Evolutionary conservation across 2,329 filamentous ascomycete species (phyloP), one percentile per base, ranked within the genome.

Genomic region (Scedosporium aurantiacum): DNA sequence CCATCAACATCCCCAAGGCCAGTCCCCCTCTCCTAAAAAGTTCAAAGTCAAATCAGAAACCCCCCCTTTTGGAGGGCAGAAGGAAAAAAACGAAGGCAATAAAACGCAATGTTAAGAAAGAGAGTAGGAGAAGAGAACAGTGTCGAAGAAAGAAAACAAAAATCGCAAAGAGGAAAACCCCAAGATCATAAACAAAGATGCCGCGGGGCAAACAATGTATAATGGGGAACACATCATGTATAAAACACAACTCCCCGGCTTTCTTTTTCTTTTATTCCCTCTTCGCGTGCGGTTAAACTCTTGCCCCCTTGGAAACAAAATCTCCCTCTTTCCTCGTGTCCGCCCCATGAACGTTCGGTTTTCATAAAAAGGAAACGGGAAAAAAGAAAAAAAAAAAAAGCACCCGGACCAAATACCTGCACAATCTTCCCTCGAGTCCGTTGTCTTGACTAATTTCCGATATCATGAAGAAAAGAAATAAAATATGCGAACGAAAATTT

Each of bases 21-120:
- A 23, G 10, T 8, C 14, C 21, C 50, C 5, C 14, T 37, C 32
- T 7, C 16, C 16, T 5, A 55, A 55, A 27, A n/a, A 28, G 7
- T 10, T 23, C 4, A 2, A 28, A 28, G n/a, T 32, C 5, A 47
- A 23, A 50, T 14, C 43, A 50, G 45, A 50, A 27, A 4, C 57
- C 58, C 56, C 40, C 27, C 10, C 16, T 6, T n/a, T n/a, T 23
- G 45, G 45, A 41, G 37, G 5, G 43, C 10, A 23, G 21, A 47
- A 25, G 5, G 25, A 25, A 12, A 14, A 23, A 32, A 45, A 23
- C 43, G 74, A 69, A 78, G 77, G 76, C 76, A 78, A 60, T 43
- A 60, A 18, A 61, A 60, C 18, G 45, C 28, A 52, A 37, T 62
- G 41, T 5, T 47, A 59, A 60, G 32, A 50, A 60, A 12, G 16